Conservation (phyloP, 768 basidiomycete species). For the Gloeophyllum trabeum region DNA sequence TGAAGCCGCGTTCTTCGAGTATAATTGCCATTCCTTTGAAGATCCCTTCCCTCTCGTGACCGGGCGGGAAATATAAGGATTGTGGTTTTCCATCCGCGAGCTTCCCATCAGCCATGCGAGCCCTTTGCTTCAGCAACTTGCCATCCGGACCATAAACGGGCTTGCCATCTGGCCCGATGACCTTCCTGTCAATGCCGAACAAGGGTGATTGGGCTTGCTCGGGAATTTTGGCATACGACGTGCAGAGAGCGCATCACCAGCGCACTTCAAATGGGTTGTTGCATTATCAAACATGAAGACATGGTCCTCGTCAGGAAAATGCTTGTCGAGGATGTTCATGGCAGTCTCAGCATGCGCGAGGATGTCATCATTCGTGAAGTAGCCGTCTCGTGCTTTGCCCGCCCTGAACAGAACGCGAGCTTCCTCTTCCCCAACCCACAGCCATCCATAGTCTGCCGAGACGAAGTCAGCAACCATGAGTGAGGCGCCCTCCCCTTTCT, state of each 20-base stretch:
- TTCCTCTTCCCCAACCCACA: constrained; percentile 11
- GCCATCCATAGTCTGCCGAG: constrained; percentile 18
- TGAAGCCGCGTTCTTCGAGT: constrained; percentile 5
- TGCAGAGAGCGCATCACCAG: constrained; percentile 15
- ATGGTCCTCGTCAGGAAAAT: constrained; percentile 10
- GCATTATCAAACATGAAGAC: constrained; percentile 20
- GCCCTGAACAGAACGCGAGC: constrained; percentile 15
- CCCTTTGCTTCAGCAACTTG: background rate
- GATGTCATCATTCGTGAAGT: constrained; percentile 16
- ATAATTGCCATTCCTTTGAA: constrained; percentile 17
- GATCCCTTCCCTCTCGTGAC: constrained; percentile 4
- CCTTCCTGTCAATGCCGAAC: background rate
- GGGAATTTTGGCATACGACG: constrained; percentile 14
- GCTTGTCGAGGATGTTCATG: constrained; percentile 20
- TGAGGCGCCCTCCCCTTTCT: constrained; percentile 25
- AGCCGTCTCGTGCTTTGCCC: constrained; percentile 21
- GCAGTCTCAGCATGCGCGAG: constrained; percentile 14
- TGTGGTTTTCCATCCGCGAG: constrained; percentile 8
- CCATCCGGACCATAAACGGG: background rate
- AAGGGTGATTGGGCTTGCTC: constrained; percentile 1
- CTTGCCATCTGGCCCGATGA: background rate
- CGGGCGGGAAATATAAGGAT: constrained; percentile 9
- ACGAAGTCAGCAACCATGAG: constrained; percentile 25
- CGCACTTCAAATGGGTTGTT: constrained; percentile 14
- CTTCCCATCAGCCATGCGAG: constrained; percentile 5